phyloP scores from a whole-genome alignment of 345 rosid genomes.

The Eutrema heterophyllum region DNA sequence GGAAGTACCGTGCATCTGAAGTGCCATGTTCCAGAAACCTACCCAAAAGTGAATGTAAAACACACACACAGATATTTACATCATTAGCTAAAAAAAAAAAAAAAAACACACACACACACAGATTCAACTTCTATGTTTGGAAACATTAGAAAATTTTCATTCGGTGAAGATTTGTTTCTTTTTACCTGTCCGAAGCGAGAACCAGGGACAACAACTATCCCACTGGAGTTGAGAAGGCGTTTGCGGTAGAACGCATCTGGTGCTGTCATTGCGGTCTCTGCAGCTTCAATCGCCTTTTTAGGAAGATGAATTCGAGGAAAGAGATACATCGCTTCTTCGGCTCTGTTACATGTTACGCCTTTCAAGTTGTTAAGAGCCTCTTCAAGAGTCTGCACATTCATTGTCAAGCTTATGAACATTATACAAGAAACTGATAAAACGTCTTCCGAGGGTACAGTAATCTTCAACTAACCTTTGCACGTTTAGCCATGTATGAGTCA shows the following conservation, averaged over 20 bases:
- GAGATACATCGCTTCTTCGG: conserved; percentile 95
- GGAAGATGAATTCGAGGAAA: conserved; percentile 43
- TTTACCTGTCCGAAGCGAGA: conserved; percentile 94
- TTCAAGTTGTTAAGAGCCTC: conserved; percentile 69
- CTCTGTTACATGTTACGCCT: conserved; percentile 83
- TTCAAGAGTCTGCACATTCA: conserved; percentile 58
- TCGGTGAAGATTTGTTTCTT: conserved; percentile 25
- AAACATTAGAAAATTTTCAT: neutral
- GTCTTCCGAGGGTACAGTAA: too few species aligned
- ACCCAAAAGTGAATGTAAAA: conserved; percentile 1
- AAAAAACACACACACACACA: neutral
- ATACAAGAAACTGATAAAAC: neutral
- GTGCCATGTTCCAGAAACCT: conserved; percentile 97
- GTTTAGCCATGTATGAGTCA: conserved; percentile 39
- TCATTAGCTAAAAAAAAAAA: neutral
- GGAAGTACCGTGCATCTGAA: conserved; percentile 90
- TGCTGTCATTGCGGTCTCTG: conserved; percentile 53
- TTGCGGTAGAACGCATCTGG: conserved; percentile 85
- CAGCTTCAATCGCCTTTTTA: conserved; percentile 62
- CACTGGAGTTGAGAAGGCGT: conserved; percentile 78
- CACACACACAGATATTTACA: neutral
- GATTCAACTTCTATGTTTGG: neutral
- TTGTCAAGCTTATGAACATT: neutral
- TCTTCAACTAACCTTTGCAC: too few species aligned
- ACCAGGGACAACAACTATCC: conserved; percentile 86